A percentile compares a stretch with the other conserved stretches of the same genome.
phyloP scores from a whole-genome alignment of 2,329 filamentous ascomycete genomes.

The Aspergillus sp. region DNA sequence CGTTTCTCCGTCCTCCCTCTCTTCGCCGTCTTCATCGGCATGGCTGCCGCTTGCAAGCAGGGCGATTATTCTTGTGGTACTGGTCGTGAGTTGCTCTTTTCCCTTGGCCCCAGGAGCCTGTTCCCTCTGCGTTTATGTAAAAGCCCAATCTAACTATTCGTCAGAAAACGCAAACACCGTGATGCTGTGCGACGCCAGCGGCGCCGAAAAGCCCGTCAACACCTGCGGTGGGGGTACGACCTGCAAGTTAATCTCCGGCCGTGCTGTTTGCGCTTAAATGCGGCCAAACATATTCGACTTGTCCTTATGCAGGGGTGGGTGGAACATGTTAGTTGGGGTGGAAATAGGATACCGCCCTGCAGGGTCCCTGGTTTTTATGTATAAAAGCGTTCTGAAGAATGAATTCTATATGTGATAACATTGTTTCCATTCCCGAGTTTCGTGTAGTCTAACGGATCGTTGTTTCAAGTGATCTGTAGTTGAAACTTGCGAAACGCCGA shows the following conservation, averaged over 20 bases:
- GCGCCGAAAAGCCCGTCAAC: not conserved
- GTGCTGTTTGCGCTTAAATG: not conserved
- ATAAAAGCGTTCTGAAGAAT: too few species aligned
- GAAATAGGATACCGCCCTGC: too few species aligned
- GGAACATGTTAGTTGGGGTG: too few species aligned
- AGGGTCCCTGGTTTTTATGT: too few species aligned
- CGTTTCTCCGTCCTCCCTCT: conserved; percentile 4
- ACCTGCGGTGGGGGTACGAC: not conserved
- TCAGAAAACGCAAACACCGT: not conserved
- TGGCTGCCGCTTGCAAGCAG: not conserved
- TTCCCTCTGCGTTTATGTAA: not conserved
- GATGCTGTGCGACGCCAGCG: not conserved
- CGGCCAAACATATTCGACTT: not conserved
- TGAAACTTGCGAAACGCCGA: too few species aligned
- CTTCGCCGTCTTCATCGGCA: not conserved
- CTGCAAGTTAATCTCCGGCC: not conserved
- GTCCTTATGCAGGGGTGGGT: not conserved
- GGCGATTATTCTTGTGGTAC: not conserved
- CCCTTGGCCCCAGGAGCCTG: too few species aligned
- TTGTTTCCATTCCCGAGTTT: too few species aligned
- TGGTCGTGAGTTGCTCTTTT: not conserved
- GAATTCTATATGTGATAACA: too few species aligned
- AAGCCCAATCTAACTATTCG: not conserved
- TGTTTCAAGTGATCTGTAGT: too few species aligned
- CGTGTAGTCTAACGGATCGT: too few species aligned